Evolutionary conservation across 495 filamentous ascomycete genomes (phyloP).

Genomic region (Pseudotulostoma volvatum): DNA sequence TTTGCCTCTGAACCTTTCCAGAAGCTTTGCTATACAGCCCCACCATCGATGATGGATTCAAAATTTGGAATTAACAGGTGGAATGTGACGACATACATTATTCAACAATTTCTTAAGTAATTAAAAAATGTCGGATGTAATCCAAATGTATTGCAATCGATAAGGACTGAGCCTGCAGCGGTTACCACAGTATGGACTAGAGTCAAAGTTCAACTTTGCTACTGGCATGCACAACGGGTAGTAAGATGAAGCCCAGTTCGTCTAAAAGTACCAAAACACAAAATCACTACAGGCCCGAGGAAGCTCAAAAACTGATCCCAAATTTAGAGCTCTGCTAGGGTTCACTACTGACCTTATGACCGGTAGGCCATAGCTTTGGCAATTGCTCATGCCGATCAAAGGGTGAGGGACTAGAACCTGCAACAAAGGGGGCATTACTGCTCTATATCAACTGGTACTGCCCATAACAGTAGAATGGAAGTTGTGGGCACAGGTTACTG

Average conservation of each 20-base stretch:
- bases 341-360: not conserved
- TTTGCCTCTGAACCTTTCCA: no score
- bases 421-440: constrained; percentile 1
- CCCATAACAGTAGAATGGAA: not conserved
- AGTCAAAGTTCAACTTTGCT: constrained; percentile 3
- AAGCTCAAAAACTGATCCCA: constrained; percentile 1
- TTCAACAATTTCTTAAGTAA: no score
- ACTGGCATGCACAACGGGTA: constrained; percentile 1
- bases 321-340: constrained; percentile 2
- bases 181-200: constrained; percentile 1
- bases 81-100: no score
- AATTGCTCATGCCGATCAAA: constrained; percentile 1
- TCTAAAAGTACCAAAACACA: constrained; percentile 2
- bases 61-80: no score
- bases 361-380: constrained; percentile 1
- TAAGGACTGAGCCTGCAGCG: constrained; percentile 1
- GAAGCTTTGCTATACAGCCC: no score
- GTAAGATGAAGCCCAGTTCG: constrained; percentile 3
- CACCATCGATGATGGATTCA: no score
- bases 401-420: not conserved
- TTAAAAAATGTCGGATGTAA: no score
- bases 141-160: constrained; percentile 1
- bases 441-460: not conserved
- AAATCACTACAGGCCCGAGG: constrained; percentile 1
- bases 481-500: not conserved